Percentiles rank a stretch among this genome's conserved stretches.
Conservation (phyloP, 2,329 filamentous ascomycete species). For the Purpureocillium takamizusanense region DNA sequence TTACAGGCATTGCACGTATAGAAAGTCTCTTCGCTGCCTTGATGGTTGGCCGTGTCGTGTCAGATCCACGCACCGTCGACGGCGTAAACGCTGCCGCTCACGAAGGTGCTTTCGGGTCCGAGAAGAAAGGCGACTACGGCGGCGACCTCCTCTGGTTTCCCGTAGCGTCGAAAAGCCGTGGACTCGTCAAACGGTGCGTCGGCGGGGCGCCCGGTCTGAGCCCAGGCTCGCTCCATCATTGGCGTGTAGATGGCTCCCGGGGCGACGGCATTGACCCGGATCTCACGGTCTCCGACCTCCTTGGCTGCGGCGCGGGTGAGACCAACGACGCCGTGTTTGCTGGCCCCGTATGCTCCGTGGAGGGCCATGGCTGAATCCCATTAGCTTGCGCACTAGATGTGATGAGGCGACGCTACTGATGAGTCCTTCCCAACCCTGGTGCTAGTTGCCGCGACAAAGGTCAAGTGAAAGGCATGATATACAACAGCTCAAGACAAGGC, state of each 20-base stretch:
- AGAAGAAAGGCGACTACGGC: constrained; percentile 24
- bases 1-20: too few species aligned
- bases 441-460: too few species aligned
- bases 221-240: constrained; percentile 35
- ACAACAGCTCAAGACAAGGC: too few species aligned
- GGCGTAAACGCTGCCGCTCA: constrained; percentile 29
- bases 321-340: constrained; percentile 28
- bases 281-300: constrained; percentile 31
- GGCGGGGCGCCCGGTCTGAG: constrained; percentile 20
- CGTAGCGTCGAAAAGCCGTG: constrained; percentile 31
- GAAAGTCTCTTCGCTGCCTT: too few species aligned
- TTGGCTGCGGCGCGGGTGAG: constrained; percentile 26
- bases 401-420: too few species aligned
- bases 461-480: too few species aligned
- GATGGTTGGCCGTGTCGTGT: too few species aligned
- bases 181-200: constrained; percentile 32
- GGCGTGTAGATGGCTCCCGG: constrained; percentile 41
- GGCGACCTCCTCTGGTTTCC: constrained; percentile 29
- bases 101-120: constrained; percentile 23
- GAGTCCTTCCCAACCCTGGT: too few species aligned
- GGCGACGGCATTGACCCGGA: constrained; percentile 37
- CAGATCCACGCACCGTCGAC: constrained; percentile 35
- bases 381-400: too few species aligned
- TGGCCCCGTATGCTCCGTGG: constrained; percentile 11
- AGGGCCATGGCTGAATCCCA: neutral